phyloP scores from a whole-genome alignment of 1,284 basidiomycete genomes.

The Tranzscheliella williamsii region DNA sequence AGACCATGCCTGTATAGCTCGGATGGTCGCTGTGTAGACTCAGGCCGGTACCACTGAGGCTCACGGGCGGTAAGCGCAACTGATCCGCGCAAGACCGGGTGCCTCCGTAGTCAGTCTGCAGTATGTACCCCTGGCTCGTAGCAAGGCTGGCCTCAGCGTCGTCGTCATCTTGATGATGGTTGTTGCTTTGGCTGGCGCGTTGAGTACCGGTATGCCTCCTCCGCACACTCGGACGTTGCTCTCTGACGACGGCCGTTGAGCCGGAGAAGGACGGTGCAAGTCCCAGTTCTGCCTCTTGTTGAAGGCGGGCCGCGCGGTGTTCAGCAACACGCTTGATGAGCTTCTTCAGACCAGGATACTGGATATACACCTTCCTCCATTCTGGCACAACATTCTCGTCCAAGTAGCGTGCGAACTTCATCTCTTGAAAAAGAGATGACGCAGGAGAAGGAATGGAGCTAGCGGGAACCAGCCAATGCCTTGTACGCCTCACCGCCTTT shows the following conservation, averaged over 20 bases:
- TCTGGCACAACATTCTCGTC: slow-evolving; percentile 57
- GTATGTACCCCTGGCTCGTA: slow-evolving; percentile 13
- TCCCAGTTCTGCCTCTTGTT: slow-evolving; percentile 7
- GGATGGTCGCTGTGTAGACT: slow-evolving; percentile 1
- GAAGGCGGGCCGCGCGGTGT: slow-evolving; percentile 27
- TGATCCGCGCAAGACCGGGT: slow-evolving; percentile 5
- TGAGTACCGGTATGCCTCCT: too few relatives aligned
- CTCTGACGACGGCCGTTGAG: slow-evolving; percentile 6
- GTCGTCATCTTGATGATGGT: neutral
- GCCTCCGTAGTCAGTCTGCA: slow-evolving; percentile 21
- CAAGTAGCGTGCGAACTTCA: slow-evolving; percentile 52
- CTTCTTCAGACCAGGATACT: slow-evolving; percentile 61
- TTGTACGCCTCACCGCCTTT: too few relatives aligned
- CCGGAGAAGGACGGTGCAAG: slow-evolving; percentile 8
- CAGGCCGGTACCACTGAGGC: slow-evolving; percentile 34
- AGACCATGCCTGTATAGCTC: too few relatives aligned
- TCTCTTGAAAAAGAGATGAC: too few relatives aligned
- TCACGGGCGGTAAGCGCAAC: slow-evolving; percentile 16
- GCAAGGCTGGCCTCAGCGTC: slow-evolving; percentile 6
- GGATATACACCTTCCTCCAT: slow-evolving; percentile 59
- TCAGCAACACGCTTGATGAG: slow-evolving; percentile 59
- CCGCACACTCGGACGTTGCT: neutral
- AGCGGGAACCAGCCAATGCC: too few relatives aligned
- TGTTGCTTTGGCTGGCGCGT: too few relatives aligned
- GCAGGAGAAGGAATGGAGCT: too few relatives aligned